Conservation (phyloP, 1,284 basidiomycete species). For the Ustilago tritici region DNA sequence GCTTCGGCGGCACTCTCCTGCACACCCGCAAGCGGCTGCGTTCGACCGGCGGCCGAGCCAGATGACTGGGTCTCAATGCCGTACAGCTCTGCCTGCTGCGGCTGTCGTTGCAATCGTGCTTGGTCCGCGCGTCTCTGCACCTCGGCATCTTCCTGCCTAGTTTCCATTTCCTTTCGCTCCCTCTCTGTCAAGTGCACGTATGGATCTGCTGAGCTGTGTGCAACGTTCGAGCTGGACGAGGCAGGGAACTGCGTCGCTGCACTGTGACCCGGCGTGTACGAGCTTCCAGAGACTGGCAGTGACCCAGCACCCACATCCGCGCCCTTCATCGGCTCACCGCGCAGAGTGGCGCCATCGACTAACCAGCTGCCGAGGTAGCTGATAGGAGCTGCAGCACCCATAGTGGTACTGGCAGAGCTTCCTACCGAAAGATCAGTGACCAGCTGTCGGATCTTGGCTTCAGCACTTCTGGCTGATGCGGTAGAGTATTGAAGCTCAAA, state of each 20-base stretch:
- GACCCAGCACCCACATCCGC: neutral
- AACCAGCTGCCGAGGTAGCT: constrained; percentile 43
- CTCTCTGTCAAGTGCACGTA: constrained; percentile 17
- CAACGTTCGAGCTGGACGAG: constrained; percentile 7
- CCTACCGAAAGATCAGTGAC: constrained; percentile 24
- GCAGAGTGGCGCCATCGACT: constrained; percentile 30
- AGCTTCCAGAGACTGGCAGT: neutral
- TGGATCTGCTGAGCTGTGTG: constrained; percentile 7
- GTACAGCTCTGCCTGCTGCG: constrained; percentile 41
- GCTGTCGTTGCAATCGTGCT: constrained; percentile 34
- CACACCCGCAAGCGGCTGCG: constrained; percentile 24
- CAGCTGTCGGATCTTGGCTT: constrained; percentile 29
- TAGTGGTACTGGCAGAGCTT: constrained; percentile 11
- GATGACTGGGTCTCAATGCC: constrained; percentile 21
- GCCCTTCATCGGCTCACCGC: constrained; percentile 5
- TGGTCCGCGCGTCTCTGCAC: constrained; percentile 40
- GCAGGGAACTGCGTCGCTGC: constrained; percentile 7
- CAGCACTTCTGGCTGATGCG: constrained; percentile 10
- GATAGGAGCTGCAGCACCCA: constrained; percentile 15
- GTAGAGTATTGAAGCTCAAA: constrained; percentile 47
- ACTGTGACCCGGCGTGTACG: constrained; percentile 14
- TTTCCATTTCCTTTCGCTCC: constrained; percentile 45
- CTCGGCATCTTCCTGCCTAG: constrained; percentile 35
- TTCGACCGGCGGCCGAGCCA: constrained; percentile 9
- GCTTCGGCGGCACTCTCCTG: constrained; percentile 40